phyloP scores from a whole-genome alignment of 495 filamentous ascomycete genomes.

The Geoglossum glabrum region DNA sequence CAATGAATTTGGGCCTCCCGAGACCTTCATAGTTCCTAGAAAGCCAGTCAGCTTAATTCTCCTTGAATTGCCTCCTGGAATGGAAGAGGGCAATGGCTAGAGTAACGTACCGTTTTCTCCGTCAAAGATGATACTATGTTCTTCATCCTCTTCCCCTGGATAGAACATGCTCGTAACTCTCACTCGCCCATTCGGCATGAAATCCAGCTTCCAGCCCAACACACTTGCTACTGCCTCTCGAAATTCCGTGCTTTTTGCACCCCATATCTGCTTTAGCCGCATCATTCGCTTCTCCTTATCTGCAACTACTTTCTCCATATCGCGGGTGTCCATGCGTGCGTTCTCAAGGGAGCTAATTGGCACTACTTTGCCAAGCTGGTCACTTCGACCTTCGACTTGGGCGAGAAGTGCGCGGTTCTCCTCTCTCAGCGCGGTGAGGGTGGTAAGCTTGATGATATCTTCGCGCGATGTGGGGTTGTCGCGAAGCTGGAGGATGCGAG shows the following conservation, averaged over 20 bases:
- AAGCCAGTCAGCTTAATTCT: not conserved
- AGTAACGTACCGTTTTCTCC: conserved; percentile 45
- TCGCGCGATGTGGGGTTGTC: conserved; percentile 73
- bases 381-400: conserved; percentile 38
- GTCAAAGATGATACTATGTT: conserved; percentile 90
- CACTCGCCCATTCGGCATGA: conserved; percentile 83
- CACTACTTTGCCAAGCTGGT: conserved; percentile 30
- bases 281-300: conserved; percentile 68
- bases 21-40: conserved; percentile 81
- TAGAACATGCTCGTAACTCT: conserved; percentile 64
- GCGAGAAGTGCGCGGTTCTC: conserved; percentile 72
- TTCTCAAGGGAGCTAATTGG: conserved; percentile 61
- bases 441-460: conserved; percentile 62
- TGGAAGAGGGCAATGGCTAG: not conserved
- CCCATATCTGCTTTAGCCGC: conserved; percentile 78
- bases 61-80: not conserved
- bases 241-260: conserved; percentile 74
- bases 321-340: conserved; percentile 47
- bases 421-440: conserved; percentile 50
- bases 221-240: conserved; percentile 76
- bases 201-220: conserved; percentile 81
- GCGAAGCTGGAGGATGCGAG: conserved; percentile 68
- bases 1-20: conserved; percentile 63
- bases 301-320: conserved; percentile 50
- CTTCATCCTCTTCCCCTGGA: conserved; percentile 32